Conservation (phyloP, 345 rosid species). For the Pistacia atlantica region DNA sequence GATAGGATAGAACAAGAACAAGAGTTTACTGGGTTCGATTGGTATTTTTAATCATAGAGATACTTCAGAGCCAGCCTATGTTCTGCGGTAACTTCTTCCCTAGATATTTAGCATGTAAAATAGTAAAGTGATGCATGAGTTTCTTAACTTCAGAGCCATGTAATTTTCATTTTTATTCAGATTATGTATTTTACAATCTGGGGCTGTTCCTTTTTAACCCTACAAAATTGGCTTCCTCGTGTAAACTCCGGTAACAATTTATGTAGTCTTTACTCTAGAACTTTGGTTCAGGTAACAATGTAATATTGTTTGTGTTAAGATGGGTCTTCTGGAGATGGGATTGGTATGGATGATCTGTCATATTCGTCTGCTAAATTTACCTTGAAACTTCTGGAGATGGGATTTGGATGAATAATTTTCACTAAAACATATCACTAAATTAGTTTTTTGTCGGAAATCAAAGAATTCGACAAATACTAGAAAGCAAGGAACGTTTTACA, state of each 20-base stretch:
- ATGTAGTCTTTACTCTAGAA: not conserved
- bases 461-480: no score
- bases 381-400: not conserved
- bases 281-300: not conserved
- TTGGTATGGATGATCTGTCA: not conserved
- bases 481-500: no score
- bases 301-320: not conserved
- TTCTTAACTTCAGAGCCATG: not conserved
- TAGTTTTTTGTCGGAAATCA: no score
- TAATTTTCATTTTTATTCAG: not conserved
- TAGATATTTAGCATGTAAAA: slow-evolving; percentile 12
- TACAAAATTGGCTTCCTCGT: no score
- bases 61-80: not conserved
- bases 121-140: not conserved
- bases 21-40: not conserved
- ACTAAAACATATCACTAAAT: no score
- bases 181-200: not conserved
- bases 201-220: not conserved
- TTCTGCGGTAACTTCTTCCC: not conserved
- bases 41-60: not conserved
- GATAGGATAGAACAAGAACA: not conserved
- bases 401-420: not conserved
- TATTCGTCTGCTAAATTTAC: not conserved
- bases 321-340: not conserved
- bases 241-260: no score